Evolutionary conservation across 2,329 filamentous ascomycete genomes (phyloP).

Genomic region (Scolecobasidium constrictum): DNA sequence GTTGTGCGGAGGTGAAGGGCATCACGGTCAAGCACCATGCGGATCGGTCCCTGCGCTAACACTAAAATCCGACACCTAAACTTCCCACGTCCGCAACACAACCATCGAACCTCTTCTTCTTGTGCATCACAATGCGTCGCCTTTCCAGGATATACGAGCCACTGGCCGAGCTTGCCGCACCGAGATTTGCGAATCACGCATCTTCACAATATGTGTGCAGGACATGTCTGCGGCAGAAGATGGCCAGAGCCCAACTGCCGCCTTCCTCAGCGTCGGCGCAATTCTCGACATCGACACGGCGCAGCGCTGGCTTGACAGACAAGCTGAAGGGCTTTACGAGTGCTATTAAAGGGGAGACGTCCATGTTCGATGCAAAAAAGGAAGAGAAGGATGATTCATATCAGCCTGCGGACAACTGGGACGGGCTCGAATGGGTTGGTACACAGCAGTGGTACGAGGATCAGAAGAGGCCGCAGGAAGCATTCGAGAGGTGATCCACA

Average conservation of each 20-base stretch:
- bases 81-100: too few species aligned
- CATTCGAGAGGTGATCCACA: neutral
- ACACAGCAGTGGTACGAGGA: slow-evolving; percentile 31
- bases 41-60: too few species aligned
- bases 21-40: too few species aligned
- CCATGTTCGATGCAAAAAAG: neutral
- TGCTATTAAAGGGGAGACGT: neutral
- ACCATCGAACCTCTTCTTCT: too few species aligned
- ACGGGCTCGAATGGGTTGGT: slow-evolving; percentile 45
- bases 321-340: too few species aligned
- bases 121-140: too few species aligned
- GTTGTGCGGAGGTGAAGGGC: too few species aligned
- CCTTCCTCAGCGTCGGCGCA: neutral
- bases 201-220: neutral
- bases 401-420: slow-evolving; percentile 25
- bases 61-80: too few species aligned
- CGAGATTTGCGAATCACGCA: neutral
- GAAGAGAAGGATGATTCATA: neutral
- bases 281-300: neutral
- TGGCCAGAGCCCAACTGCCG: neutral
- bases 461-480: slow-evolving; percentile 15
- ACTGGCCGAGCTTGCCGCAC: neutral
- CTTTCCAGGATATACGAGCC: neutral
- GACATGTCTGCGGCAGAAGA: neutral
- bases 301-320: neutral